Conservation (phyloP, 2,329 filamentous ascomycete species). For the Claviceps africana region DNA sequence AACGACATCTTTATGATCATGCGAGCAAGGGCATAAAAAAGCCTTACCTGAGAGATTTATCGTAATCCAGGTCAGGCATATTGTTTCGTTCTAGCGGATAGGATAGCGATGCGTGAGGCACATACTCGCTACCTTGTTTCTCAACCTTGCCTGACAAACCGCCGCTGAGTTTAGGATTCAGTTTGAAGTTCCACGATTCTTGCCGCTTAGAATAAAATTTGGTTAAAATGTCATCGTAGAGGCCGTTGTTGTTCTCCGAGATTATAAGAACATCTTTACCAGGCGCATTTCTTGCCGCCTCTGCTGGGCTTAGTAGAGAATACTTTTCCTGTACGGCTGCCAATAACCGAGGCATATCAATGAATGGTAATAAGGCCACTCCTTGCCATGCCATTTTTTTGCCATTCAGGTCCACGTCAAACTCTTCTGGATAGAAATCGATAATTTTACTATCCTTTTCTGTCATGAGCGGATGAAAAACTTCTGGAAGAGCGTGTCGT, state of each 20-base stretch:
- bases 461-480: conserved; percentile 86
- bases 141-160: conserved; percentile 69
- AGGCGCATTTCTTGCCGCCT: conserved; percentile 61
- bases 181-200: conserved; percentile 47
- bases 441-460: conserved; percentile 80
- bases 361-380: conserved; percentile 84
- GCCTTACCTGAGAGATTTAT: conserved; percentile 68
- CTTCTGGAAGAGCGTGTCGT: conserved; percentile 73
- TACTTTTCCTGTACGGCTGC: conserved; percentile 74
- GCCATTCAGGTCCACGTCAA: conserved; percentile 84
- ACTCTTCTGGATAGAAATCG: conserved; percentile 94
- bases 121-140: conserved; percentile 62
- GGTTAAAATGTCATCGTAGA: conserved; percentile 73
- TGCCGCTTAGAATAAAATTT: conserved; percentile 91
- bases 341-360: conserved; percentile 78
- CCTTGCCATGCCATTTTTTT: conserved; percentile 99
- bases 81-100: conserved; percentile 61
- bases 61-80: conserved; percentile 68
- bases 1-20: neutral
- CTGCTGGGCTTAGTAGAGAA: conserved; percentile 61
- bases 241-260: conserved; percentile 60
- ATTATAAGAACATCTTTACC: conserved; percentile 75
- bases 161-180: conserved; percentile 62
- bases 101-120: conserved; percentile 67
- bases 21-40: neutral